Conservation (phyloP, 306 rosid genomes). For the Vigna reflexopilosa region DNA sequence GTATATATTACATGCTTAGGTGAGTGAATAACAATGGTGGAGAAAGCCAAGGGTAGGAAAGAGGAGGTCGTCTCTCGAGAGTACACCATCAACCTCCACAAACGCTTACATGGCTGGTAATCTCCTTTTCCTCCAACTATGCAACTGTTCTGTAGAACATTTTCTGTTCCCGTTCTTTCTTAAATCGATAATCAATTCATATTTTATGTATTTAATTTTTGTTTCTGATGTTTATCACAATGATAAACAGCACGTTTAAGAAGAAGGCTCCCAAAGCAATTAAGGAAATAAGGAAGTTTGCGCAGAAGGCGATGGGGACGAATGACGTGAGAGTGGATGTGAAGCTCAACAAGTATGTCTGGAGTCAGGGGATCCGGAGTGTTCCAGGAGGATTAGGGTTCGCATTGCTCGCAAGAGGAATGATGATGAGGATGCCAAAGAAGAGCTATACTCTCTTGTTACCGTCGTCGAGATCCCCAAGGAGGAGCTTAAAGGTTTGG, state of each 20-base stretch:
- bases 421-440: constrained; percentile 94
- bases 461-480: constrained; percentile 81
- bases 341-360: constrained; percentile 81
- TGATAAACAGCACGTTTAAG: constrained; percentile 73
- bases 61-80: constrained; percentile 91
- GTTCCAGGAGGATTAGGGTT: constrained; percentile 87
- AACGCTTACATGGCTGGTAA: constrained; percentile 87
- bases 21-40: constrained; percentile 62
- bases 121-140: neutral
- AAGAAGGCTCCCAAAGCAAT: constrained; percentile 95
- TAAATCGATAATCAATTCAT: neutral
- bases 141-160: neutral
- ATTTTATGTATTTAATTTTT: neutral
- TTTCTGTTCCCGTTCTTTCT: neutral
- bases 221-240: neutral
- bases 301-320: constrained; percentile 90
- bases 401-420: constrained; percentile 94
- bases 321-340: constrained; percentile 89
- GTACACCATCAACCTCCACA: constrained; percentile 92
- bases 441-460: constrained; percentile 87
- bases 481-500: constrained; percentile 81
- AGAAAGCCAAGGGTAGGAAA: constrained; percentile 73
- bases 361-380: constrained; percentile 95
- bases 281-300: constrained; percentile 91
- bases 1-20: neutral